These are phyloP conservation scores for Fusarium buharicum DNA, from an alignment of 2,329 filamentous ascomycete genomes.

Conservation along the genomic window DNA sequence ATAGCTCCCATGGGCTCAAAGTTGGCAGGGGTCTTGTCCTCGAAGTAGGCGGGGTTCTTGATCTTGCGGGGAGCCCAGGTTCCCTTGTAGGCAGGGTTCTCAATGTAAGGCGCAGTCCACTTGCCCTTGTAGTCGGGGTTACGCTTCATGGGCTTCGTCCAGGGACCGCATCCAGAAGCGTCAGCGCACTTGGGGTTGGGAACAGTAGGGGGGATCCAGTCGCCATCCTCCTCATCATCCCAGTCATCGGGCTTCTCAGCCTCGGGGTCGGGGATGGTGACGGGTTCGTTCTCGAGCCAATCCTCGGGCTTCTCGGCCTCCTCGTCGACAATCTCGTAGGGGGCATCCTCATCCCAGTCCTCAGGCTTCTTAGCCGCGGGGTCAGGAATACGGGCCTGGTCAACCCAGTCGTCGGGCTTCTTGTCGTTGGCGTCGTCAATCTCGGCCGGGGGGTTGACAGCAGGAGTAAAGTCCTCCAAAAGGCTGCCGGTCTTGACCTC, in stretches of 20 bases:
- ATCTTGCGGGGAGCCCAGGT: constrained; percentile 96
- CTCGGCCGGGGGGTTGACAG: constrained; percentile 95
- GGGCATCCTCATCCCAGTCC: constrained; percentile 98
- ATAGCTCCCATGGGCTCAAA: constrained; percentile 98
- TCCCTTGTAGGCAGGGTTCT: constrained; percentile 99
- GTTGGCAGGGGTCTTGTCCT: constrained; percentile 97
- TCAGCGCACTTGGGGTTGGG: constrained; percentile 97
- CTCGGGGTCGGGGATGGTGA: constrained; percentile 88
- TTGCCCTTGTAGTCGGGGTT: constrained; percentile 99
- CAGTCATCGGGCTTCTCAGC: constrained; percentile 98
- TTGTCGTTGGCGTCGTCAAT: constrained; percentile 93
- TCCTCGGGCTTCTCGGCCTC: constrained; percentile 91
- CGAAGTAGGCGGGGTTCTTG: constrained; percentile 92
- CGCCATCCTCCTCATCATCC: constrained; percentile 99
- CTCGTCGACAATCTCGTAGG: constrained; percentile 94
- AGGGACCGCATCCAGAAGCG: constrained; percentile 91
- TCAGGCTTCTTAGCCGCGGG: constrained; percentile 95
- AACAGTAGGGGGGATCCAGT: constrained; percentile 91
- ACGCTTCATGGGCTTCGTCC: constrained; percentile 90
- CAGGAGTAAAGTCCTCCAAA: constrained; percentile 89
- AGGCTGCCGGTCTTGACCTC: constrained; percentile 89
- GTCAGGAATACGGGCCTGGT: constrained; percentile 89
- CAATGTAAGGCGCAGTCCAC: constrained; percentile 91
- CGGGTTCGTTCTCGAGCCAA: constrained; percentile 92
- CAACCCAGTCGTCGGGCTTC: constrained; percentile 97